Percentiles rank a stretch among this genome's conserved stretches.
Conservation (phyloP, 176 grass and related monocot species). For the Musa beccarii region DNA sequence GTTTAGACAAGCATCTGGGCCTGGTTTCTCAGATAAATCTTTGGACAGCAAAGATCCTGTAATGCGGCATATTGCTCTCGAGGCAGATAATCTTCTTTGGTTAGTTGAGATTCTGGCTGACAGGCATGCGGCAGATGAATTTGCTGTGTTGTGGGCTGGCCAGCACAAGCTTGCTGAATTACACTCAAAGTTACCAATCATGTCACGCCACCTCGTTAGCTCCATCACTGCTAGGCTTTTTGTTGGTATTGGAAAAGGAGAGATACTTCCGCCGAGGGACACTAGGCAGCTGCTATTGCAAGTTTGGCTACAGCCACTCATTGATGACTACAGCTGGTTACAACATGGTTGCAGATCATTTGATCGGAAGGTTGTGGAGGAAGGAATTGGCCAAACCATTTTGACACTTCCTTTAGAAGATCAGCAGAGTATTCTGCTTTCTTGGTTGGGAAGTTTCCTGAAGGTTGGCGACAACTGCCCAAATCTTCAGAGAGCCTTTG, state of each 20-base stretch:
- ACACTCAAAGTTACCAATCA: constrained; percentile 33
- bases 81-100: constrained; percentile 79
- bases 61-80: constrained; percentile 40
- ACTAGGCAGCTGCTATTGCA: constrained; percentile 38
- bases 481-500: constrained; percentile 74
- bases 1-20: constrained; percentile 37
- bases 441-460: constrained; percentile 68
- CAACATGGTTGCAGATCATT: constrained; percentile 54
- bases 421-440: constrained; percentile 49
- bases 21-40: constrained; percentile 26
- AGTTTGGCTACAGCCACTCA: constrained; percentile 65
- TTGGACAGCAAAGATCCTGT: constrained; percentile 22
- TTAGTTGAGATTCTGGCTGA: constrained; percentile 56
- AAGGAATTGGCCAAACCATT: constrained; percentile 76
- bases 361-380: constrained; percentile 70
- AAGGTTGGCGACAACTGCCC: constrained; percentile 62
- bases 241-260: constrained; percentile 67
- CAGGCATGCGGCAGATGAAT: constrained; percentile 40
- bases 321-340: constrained; percentile 78
- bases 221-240: constrained; percentile 64
- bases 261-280: constrained; percentile 61
- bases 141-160: constrained; percentile 48
- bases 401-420: constrained; percentile 75
- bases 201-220: constrained; percentile 50
- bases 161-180: constrained; percentile 49